Evolutionary conservation across 768 basidiomycete species (phyloP).

Genomic region (Lentinula boryana): DNA sequence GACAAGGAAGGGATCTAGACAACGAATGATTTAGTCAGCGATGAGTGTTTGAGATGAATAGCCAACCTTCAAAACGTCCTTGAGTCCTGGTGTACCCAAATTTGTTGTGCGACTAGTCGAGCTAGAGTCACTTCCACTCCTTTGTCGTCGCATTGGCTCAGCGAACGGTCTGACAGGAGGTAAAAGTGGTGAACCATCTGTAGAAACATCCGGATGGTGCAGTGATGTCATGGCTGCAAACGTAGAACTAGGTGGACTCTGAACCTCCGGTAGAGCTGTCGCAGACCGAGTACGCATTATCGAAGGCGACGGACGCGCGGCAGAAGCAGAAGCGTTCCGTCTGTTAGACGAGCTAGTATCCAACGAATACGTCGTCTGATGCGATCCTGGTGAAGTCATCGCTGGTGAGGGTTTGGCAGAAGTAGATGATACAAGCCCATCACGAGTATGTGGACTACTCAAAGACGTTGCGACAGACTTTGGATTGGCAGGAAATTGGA

Average conservation of each 20-base stretch:
- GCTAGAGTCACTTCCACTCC: slow-evolving; percentile 44
- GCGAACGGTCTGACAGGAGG: slow-evolving; percentile 43
- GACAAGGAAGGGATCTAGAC: slow-evolving; percentile 58
- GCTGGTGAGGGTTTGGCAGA: neutral
- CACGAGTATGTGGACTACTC: slow-evolving; percentile 11
- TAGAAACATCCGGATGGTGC: neutral
- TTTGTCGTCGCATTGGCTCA: slow-evolving; percentile 28
- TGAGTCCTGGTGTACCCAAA: slow-evolving; percentile 51
- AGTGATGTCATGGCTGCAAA: slow-evolving; percentile 8
- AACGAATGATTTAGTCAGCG: neutral
- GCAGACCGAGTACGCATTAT: slow-evolving; percentile 37
- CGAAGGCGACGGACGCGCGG: slow-evolving; percentile 18
- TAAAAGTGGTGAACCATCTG: slow-evolving; percentile 21
- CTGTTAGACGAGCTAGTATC: slow-evolving; percentile 34
- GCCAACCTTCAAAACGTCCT: slow-evolving; percentile 69
- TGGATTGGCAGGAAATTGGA: slow-evolving; percentile 34
- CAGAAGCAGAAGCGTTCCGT: slow-evolving; percentile 16
- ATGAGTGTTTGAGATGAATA: too few species aligned
- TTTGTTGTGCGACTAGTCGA: slow-evolving; percentile 23
- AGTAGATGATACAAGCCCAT: neutral
- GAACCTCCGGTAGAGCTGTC: slow-evolving; percentile 30
- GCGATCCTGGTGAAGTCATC: slow-evolving; percentile 26
- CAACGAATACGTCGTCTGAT: slow-evolving; percentile 53
- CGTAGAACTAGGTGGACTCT: neutral
- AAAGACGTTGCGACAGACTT: slow-evolving; percentile 23